Percentiles rank a stretch among this genome's conserved stretches.
These are phyloP conservation scores for Candida pseudoviswanathii DNA, from an alignment of 1,139 yeast genomes.

Conservation along the genomic window DNA sequence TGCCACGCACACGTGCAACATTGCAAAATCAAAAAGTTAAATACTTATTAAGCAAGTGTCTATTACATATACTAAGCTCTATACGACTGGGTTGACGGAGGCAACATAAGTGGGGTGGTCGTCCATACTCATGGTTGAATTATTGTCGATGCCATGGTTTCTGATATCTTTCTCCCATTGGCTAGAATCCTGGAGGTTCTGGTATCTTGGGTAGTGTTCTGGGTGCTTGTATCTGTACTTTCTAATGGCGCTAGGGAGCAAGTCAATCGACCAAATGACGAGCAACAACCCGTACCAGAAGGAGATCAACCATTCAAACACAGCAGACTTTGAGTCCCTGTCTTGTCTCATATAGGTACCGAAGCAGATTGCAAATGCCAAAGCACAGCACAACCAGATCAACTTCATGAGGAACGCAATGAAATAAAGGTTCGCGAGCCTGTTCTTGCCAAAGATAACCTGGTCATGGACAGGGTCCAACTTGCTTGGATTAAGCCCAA, in stretches of 20 bases:
- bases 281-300: conserved; percentile 80
- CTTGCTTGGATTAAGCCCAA: conserved; percentile 56
- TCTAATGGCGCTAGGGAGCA: conserved; percentile 60
- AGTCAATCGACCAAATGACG: conserved; percentile 67
- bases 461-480: conserved; percentile 43
- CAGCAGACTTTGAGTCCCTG: conserved; percentile 50
- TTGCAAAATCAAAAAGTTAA: neutral
- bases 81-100: conserved; percentile 6
- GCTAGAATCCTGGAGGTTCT: conserved; percentile 3
- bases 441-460: conserved; percentile 40
- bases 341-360: conserved; percentile 48
- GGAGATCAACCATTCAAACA: conserved; percentile 81
- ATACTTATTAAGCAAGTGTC: neutral
- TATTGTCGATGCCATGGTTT: neutral
- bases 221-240: conserved; percentile 31
- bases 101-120: conserved; percentile 11
- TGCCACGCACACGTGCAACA: neutral
- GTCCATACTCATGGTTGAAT: neutral
- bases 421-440: conserved; percentile 47
- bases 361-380: conserved; percentile 70
- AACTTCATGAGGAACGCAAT: conserved; percentile 56
- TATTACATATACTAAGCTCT: neutral
- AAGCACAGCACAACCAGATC: conserved; percentile 70
- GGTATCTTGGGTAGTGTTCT: conserved; percentile 13
- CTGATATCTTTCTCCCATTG: conserved; percentile 14